Base-by-base conservation (phyloP, 1,139 yeast species). In the Petasospora rhodanensis region DNA sequence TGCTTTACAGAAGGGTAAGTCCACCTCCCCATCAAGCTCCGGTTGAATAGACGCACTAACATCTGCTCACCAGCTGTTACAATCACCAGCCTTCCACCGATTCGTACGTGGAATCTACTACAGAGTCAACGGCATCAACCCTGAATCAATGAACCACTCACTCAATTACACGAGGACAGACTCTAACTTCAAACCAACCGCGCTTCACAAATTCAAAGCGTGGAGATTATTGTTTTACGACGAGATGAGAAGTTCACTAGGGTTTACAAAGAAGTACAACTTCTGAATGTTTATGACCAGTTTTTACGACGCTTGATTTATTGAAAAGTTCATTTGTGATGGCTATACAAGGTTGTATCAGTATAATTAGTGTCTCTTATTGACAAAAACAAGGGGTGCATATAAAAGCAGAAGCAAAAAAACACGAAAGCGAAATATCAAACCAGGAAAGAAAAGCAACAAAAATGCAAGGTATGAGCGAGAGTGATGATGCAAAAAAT, bases 21-120 rank as follows among this genome's bases (percentile, higher is more conserved):
- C 8, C 14, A 6, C 8, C 17, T 14, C 7, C 14, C 7, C 8
- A 12, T 7, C 17, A 23, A n/a, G n/a, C n/a, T n/a, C n/a, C 7
- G 9, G 16, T 9, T 9, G 11, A 13, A 7, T 23, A 14, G 17
- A 6, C 17, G 12, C 23, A 7, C 11, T 10, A 22, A 14, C n/a
- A 23, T 17, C n/a, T 6, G 7, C 26, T 7, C 6, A 9, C 9
- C 46, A 68, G 66, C 62, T 82, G 7, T 66, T 84, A 46, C 67
- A 65, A 26, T 79, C 91, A 7, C 74, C 71, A 1, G 64, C 71
- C 1, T 86, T 86, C 52, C 80, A 82, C 48, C 62, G 75, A 28
- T 75, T 82, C 64, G 96, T 85, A 6, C 66, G 78, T 28, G 62
- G 66, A 13, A 61, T 81, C 2, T 82, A 80, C 50, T 80, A 81